Evolutionary conservation across 495 filamentous ascomycete species (phyloP).

Genomic region (Sabuloglossum arenarium): DNA sequence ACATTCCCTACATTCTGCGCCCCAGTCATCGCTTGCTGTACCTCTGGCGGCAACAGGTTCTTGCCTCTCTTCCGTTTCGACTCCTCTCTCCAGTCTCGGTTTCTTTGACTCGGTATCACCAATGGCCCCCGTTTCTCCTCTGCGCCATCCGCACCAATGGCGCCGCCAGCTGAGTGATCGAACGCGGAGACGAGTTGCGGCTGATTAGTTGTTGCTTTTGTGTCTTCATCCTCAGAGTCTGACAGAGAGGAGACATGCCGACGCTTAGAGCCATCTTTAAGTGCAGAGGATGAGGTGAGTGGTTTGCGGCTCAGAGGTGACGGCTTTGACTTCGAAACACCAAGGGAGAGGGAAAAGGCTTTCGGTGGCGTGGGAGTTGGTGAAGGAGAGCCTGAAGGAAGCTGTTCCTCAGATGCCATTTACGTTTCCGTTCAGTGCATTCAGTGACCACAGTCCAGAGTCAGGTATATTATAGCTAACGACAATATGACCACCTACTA

Average conservation of each 20-base stretch:
- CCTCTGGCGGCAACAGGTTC: constrained; percentile 30
- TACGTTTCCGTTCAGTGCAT: background rate
- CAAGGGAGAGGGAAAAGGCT: constrained; percentile 20
- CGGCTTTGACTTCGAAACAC: constrained; percentile 9
- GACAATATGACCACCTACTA: background rate
- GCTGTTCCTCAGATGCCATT: background rate
- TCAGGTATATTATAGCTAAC: background rate
- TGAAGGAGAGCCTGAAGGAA: constrained; percentile 10
- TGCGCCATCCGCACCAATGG: constrained; percentile 16
- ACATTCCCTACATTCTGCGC: constrained; percentile 12
- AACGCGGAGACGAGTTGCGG: constrained; percentile 36
- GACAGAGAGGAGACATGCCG: constrained; percentile 16
- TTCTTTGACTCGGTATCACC: constrained; percentile 43
- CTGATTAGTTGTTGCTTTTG: constrained; percentile 7
- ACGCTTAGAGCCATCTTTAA: constrained; percentile 13
- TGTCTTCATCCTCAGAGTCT: constrained; percentile 29
- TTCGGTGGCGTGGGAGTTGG: constrained; percentile 6
- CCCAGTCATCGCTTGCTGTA: constrained; percentile 22
- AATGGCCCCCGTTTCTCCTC: constrained; percentile 25
- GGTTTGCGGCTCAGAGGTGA: constrained; percentile 4
- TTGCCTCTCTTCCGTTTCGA: constrained; percentile 27
- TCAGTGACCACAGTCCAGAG: background rate
- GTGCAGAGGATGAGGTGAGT: constrained; percentile 5
- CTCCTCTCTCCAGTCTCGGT: constrained; percentile 54
- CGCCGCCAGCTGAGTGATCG: constrained; percentile 33